These are phyloP conservation scores for Cyclostephanos tholiformis DNA, from an alignment of 108 stramenopile species.

Conservation along the genomic window DNA sequence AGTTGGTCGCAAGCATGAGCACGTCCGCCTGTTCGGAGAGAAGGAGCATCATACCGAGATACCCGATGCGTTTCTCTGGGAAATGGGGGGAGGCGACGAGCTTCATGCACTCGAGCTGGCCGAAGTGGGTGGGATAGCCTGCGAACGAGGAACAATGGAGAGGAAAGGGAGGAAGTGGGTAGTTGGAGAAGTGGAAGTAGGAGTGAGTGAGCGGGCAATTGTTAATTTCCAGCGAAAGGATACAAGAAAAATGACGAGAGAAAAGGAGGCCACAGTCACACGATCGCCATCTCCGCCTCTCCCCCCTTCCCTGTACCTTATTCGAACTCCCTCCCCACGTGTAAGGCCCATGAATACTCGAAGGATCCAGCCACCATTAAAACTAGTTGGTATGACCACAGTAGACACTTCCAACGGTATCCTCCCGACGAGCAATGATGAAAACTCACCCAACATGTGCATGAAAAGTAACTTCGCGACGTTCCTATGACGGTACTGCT, in stretches of 20 bases:
- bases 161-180: not conserved
- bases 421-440: too few relatives aligned
- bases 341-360: too few relatives aligned
- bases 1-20: slow-evolving; percentile 97
- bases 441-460: slow-evolving; percentile 97
- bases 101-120: slow-evolving; percentile 99
- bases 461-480: slow-evolving; percentile 99
- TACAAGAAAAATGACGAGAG: not conserved
- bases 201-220: too few relatives aligned
- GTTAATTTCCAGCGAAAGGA: not conserved
- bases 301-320: too few relatives aligned
- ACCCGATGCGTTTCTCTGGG: slow-evolving; percentile 98
- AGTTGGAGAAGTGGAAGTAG: not conserved
- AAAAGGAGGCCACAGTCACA: too few relatives aligned
- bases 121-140: slow-evolving; percentile 99
- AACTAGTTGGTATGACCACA: too few relatives aligned
- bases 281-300: too few relatives aligned
- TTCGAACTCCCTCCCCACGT: too few relatives aligned
- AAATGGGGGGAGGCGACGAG: slow-evolving; percentile 97
- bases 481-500: slow-evolving; percentile 96
- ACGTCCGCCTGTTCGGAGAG: slow-evolving; percentile 97
- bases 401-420: not conserved
- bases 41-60: slow-evolving; percentile 95
- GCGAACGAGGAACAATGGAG: not conserved
- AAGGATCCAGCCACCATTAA: too few relatives aligned